Conservation (phyloP, 2,329 filamentous ascomycete species). For the Elsinoe necatrix region DNA sequence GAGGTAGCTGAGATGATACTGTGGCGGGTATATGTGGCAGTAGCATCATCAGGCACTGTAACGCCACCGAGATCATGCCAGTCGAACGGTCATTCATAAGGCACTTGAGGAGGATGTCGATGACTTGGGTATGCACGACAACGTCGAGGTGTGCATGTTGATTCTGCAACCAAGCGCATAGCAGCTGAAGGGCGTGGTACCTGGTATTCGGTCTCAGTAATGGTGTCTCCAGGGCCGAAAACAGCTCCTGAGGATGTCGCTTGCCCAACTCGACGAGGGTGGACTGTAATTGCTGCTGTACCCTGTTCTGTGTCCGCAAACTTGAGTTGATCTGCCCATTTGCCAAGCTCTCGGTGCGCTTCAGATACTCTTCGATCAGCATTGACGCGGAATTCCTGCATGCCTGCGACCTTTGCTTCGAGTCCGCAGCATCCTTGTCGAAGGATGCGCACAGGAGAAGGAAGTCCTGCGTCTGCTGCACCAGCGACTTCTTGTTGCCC, state of each 20-base stretch:
- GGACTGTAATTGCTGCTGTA: slow-evolving; percentile 44
- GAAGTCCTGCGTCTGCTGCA: slow-evolving; percentile 57
- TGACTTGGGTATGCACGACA: slow-evolving; percentile 62
- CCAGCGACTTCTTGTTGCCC: slow-evolving; percentile 53
- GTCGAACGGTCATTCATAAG: slow-evolving; percentile 71
- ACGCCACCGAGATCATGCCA: slow-evolving; percentile 63
- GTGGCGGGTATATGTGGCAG: slow-evolving; percentile 71
- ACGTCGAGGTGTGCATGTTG: slow-evolving; percentile 73
- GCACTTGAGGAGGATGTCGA: slow-evolving; percentile 63
- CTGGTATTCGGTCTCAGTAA: slow-evolving; percentile 58
- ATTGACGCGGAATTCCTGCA: slow-evolving; percentile 49
- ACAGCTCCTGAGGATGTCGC: slow-evolving; percentile 59
- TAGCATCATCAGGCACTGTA: slow-evolving; percentile 72
- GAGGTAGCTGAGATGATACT: slow-evolving; percentile 58
- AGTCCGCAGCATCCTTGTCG: slow-evolving; percentile 49
- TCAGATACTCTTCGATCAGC: slow-evolving; percentile 37
- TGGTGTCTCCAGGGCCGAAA: slow-evolving; percentile 56
- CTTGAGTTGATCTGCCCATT: slow-evolving; percentile 24
- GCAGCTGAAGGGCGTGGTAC: slow-evolving; percentile 54
- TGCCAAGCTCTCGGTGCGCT: slow-evolving; percentile 32
- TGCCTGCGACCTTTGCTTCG: slow-evolving; percentile 36
- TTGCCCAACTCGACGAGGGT: slow-evolving; percentile 53
- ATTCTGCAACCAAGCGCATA: slow-evolving; percentile 64
- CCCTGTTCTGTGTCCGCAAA: slow-evolving; percentile 32
- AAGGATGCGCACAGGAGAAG: slow-evolving; percentile 56